Evolutionary conservation across 352 stramenopile genomes (phyloP), one percentile per base, ranked within the genome.

Genomic region (Phytophthora fragariae): DNA sequence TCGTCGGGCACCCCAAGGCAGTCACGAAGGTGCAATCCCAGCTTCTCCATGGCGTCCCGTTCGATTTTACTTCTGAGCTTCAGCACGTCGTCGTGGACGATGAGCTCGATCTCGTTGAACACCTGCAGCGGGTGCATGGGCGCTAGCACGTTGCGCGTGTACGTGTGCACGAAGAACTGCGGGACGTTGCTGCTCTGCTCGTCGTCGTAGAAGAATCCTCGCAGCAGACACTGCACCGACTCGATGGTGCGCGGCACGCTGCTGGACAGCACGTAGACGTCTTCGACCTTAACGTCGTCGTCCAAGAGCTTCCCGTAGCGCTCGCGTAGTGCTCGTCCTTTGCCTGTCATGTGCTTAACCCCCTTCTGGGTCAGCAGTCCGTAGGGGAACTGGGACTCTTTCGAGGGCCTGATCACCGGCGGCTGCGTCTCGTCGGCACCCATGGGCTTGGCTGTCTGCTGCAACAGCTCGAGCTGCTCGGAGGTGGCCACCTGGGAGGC

Each of bases 221-320:
- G 59, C 2, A 95, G 72, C 7, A 95, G 76, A 53, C 79, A 90
- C 75, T 95, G 89, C 47, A 91, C 86, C 17, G 89, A 95, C 71
- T 93, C 79, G 39, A 95, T 87, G 35, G 83, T 92, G 61, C 89
- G 85, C 5, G 86, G 85, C 1, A 94, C 81, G 67, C 84, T 91
- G 59, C 85, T 94, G 46, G 89, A 94, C 35, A 93, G 79, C 59
- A 95, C 84, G 67, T 89, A 91, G n/a, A 95, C 74, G 71, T 85
- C 63, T 24, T 91, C 74, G 11, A 29, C 7, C 56, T 80, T 77
- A 19, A 76, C 65, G 49, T 83, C 39, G 60, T 58, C 27, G 47
- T 31, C 27, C 47, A 95, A 10, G 19, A 92, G 69, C 29, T 73
- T 47, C 24, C 66, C 75, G 76, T 95, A 95, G 19, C 69, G 65